Percentiles rank a stretch among this genome's conserved stretches.
Evolutionary conservation across 2,329 filamentous ascomycete species (phyloP).

Genomic region (Alternaria metachromatica): DNA sequence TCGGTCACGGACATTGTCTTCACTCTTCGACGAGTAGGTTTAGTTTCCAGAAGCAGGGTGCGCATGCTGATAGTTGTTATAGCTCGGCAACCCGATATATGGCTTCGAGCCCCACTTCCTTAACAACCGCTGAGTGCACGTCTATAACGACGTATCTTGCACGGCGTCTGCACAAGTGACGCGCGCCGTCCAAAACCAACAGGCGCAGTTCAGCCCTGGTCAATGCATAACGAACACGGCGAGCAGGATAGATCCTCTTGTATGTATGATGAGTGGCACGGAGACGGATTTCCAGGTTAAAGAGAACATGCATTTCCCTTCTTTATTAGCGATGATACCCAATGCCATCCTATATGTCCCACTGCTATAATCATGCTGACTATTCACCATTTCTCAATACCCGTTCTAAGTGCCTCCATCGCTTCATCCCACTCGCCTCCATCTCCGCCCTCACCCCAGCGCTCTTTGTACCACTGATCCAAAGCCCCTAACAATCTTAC

Average conservation of each 20-base stretch:
- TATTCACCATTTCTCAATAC: constrained; percentile 11
- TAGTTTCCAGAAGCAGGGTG: background rate
- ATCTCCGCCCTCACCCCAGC: background rate
- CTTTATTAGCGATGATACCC: background rate
- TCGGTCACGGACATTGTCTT: constrained; percentile 41
- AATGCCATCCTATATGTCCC: background rate
- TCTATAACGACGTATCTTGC: background rate
- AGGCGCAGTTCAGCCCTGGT: background rate
- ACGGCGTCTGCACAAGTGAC: background rate
- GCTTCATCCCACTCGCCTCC: background rate
- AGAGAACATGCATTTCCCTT: background rate
- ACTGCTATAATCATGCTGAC: background rate
- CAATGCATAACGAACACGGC: background rate
- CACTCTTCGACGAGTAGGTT: constrained; percentile 38
- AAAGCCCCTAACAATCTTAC: constrained; percentile 10
- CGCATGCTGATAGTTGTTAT: background rate
- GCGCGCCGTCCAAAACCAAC: background rate
- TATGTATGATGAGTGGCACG: background rate
- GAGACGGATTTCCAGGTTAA: background rate
- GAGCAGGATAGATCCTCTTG: background rate
- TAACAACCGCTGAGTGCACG: background rate
- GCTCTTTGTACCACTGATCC: constrained; percentile 1
- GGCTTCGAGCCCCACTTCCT: constrained; percentile 31
- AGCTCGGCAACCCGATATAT: constrained; percentile 34
- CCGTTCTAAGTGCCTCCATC: background rate